Evolutionary conservation across 192 early-diverging fungal species (phyloP).

Genomic region (Coemansia sp.): DNA sequence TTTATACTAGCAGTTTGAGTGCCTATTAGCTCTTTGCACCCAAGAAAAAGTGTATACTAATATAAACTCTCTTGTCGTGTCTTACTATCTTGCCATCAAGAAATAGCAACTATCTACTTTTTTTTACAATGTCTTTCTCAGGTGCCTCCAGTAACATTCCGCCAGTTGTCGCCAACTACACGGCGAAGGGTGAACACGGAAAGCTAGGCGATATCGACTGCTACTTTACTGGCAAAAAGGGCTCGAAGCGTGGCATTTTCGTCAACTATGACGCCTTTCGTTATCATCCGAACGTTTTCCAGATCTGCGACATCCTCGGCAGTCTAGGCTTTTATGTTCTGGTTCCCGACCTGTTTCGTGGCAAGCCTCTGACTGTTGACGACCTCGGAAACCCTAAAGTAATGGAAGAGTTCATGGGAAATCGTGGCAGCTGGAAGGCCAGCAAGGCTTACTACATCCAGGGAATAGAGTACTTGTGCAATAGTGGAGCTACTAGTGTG

Average conservation of each 20-base stretch:
- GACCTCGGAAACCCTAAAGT: slow-evolving; percentile 37
- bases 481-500: slow-evolving; percentile 56
- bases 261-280: slow-evolving; percentile 75
- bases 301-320: slow-evolving; percentile 64
- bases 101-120: neutral
- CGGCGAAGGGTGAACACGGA: slow-evolving; percentile 37
- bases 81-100: neutral
- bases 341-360: slow-evolving; percentile 69
- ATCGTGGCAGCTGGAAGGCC: slow-evolving; percentile 32
- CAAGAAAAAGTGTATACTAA: too few species aligned
- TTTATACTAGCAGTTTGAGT: too few species aligned
- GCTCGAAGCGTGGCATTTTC: slow-evolving; percentile 64
- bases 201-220: slow-evolving; percentile 35
- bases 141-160: slow-evolving; percentile 60
- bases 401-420: slow-evolving; percentile 48
- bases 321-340: slow-evolving; percentile 62
- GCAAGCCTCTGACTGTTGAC: slow-evolving; percentile 44
- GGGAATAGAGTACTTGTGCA: slow-evolving; percentile 17
- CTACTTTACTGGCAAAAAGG: slow-evolving; percentile 48
- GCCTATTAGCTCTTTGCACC: too few species aligned
- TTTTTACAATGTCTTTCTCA: slow-evolving; percentile 40
- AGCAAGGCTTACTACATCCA: slow-evolving; percentile 13
- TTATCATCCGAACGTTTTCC: slow-evolving; percentile 62
- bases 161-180: slow-evolving; percentile 55
- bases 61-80: neutral